These are phyloP conservation scores for Skeletonema tropicum DNA, from an alignment of 108 stramenopile species.

Conservation along the genomic window DNA sequence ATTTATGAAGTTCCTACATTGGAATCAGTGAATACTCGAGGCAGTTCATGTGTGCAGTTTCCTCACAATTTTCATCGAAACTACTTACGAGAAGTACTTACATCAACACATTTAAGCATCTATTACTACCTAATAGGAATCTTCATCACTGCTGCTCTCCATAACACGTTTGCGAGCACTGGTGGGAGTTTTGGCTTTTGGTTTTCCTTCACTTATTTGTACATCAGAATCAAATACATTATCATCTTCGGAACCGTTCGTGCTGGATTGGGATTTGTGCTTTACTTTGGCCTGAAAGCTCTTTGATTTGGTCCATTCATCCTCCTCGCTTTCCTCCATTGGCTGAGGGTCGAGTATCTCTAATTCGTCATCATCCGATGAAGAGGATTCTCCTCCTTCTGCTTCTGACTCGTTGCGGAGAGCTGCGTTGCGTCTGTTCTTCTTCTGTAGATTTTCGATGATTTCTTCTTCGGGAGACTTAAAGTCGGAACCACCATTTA, in stretches of 20 bases:
- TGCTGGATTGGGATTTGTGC: background rate
- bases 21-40: too few species aligned
- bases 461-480: slow-evolving; percentile 7
- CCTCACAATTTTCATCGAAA: too few species aligned
- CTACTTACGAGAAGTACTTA: too few species aligned
- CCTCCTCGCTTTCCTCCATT: slow-evolving; percentile 28
- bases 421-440: background rate
- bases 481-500: background rate
- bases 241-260: slow-evolving; percentile 7
- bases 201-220: too few species aligned
- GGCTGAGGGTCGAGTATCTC: slow-evolving; percentile 7
- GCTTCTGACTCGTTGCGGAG: background rate
- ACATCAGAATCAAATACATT: slow-evolving; percentile 6
- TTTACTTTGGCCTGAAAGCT: background rate
- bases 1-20: too few species aligned
- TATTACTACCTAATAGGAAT: background rate
- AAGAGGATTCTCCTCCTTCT: slow-evolving; percentile 7
- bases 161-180: background rate
- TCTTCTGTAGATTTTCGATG: slow-evolving; percentile 1
- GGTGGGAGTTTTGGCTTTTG: background rate
- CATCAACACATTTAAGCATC: too few species aligned
- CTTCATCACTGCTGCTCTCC: slow-evolving; percentile 4
- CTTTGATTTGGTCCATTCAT: slow-evolving; percentile 18
- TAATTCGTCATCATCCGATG: background rate
- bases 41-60: too few species aligned